Evolutionary conservation across 75 land plant species (phyloP).

Genomic region (Pinus taeda): DNA sequence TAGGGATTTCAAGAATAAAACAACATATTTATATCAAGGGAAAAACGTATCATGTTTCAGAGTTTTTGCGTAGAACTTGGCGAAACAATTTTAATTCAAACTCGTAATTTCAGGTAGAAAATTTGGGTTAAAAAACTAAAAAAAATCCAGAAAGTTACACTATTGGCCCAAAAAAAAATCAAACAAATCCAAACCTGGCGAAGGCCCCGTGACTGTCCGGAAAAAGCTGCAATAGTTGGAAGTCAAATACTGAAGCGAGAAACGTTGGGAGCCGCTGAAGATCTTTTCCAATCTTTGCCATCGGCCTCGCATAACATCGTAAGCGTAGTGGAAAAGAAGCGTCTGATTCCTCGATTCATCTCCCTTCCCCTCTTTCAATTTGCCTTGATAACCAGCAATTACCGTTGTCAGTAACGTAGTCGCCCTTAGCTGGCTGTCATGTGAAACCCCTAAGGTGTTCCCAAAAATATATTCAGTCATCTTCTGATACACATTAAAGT

Average conservation of each 20-base stretch:
- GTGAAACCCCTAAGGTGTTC: slow-evolving; percentile 43
- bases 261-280: slow-evolving; percentile 38
- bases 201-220: slow-evolving; percentile 38
- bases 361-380: slow-evolving; percentile 7
- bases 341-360: background rate
- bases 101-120: too few species aligned
- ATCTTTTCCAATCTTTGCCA: slow-evolving; percentile 49
- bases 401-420: slow-evolving; percentile 43
- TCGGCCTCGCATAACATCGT: slow-evolving; percentile 36
- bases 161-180: too few species aligned
- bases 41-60: too few species aligned
- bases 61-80: too few species aligned
- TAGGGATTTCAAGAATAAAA: too few species aligned
- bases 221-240: slow-evolving; percentile 65
- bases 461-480: slow-evolving; percentile 21
- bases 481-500: slow-evolving; percentile 34
- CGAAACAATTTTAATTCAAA: too few species aligned
- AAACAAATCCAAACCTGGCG: slow-evolving; percentile 43
- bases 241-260: slow-evolving; percentile 53
- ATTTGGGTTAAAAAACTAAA: too few species aligned
- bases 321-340: slow-evolving; percentile 50
- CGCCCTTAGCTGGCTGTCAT: slow-evolving; percentile 69
- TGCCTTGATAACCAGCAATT: slow-evolving; percentile 19
- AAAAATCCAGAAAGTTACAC: too few species aligned
- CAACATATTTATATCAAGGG: too few species aligned